Conservation (phyloP, 139 green algal species). For the Chlamydomonas eustigma region DNA sequence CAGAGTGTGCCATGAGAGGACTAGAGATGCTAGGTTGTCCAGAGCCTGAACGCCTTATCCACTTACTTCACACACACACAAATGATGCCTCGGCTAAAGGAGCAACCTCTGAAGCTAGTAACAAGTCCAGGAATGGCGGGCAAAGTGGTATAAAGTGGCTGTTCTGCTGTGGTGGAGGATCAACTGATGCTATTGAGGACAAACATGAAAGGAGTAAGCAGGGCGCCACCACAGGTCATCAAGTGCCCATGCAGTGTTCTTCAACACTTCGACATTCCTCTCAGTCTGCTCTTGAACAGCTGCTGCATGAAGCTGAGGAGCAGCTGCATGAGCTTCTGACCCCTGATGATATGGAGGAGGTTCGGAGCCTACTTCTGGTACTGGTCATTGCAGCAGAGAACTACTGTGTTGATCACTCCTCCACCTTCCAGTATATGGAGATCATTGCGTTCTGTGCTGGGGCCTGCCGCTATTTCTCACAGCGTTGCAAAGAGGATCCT, state of each 20-base stretch:
- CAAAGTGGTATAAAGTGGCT: too few relatives aligned
- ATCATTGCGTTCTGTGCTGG: not conserved
- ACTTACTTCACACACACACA: not conserved
- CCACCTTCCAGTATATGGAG: not conserved
- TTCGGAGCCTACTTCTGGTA: not conserved
- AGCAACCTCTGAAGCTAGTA: too few relatives aligned
- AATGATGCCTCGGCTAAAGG: too few relatives aligned
- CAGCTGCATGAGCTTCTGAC: not conserved
- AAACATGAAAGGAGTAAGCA: too few relatives aligned
- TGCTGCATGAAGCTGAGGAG: not conserved
- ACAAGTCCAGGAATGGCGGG: too few relatives aligned
- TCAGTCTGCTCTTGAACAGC: too few relatives aligned
- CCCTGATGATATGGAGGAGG: not conserved
- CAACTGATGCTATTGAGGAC: too few relatives aligned
- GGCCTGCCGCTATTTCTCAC: not conserved
- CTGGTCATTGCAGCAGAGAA: slow-evolving; percentile 1
- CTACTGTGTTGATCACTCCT: not conserved
- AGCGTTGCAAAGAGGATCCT: too few relatives aligned
- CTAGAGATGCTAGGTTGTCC: not conserved
- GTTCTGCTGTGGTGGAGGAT: too few relatives aligned
- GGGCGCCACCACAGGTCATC: too few relatives aligned
- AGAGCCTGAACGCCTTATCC: not conserved
- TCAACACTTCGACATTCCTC: too few relatives aligned
- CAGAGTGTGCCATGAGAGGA: not conserved
- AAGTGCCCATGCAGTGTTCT: too few relatives aligned